Percentiles rank a stretch among this genome's conserved stretches.
phyloP scores from a whole-genome alignment of 108 stramenopile species.

The Bacterosira constricta region DNA sequence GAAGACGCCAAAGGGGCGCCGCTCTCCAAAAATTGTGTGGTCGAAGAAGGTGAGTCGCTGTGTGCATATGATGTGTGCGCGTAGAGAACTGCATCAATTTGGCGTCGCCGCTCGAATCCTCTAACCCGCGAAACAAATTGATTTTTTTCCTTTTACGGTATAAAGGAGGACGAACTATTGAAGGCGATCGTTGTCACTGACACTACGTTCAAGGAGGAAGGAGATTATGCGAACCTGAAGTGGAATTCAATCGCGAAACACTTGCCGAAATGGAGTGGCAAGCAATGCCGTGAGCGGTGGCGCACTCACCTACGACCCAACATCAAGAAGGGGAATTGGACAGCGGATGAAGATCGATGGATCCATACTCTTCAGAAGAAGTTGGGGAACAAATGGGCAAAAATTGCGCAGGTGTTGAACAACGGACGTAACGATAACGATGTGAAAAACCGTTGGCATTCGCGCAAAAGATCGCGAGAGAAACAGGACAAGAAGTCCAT shows the following conservation, averaged over 20 bases:
- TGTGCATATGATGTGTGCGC: neutral
- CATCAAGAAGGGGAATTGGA: conserved; percentile 92
- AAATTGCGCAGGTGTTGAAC: neutral
- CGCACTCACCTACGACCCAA: conserved; percentile 95
- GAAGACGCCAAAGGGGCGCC: conserved; percentile 4
- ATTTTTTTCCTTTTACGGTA: neutral
- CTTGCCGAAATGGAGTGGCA: conserved; percentile 92
- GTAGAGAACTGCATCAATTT: neutral
- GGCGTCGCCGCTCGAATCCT: neutral
- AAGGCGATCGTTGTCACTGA: neutral
- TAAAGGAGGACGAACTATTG: neutral
- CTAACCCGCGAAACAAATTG: neutral
- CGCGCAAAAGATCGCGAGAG: conserved; percentile 65
- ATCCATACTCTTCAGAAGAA: conserved; percentile 70
- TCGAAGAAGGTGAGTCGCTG: neutral
- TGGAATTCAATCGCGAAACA: conserved; percentile 89
- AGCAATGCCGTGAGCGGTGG: conserved; percentile 98
- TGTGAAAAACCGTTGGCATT: conserved; percentile 13
- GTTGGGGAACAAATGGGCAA: conserved; percentile 38
- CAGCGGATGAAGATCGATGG: conserved; percentile 84
- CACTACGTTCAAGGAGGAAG: neutral
- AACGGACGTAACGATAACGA: neutral
- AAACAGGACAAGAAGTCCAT: neutral
- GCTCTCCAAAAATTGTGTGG: neutral
- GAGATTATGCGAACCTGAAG: conserved; percentile 1